Evolutionary conservation across 495 filamentous ascomycete genomes (phyloP).

Genomic region (Trichoderma gamsii): DNA sequence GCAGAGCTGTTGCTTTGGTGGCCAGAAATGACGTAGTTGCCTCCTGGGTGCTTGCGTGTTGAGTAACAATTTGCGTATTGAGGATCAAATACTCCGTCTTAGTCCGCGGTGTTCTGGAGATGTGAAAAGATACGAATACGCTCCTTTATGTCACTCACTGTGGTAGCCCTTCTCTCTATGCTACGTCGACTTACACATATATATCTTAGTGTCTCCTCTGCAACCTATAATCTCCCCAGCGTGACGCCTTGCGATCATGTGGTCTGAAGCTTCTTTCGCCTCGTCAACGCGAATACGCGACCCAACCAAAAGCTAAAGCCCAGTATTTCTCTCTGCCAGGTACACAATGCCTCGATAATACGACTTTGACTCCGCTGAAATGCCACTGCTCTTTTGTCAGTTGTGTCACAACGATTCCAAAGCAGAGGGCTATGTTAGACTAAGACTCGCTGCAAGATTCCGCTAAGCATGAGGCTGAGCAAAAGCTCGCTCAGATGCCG

Average conservation of each 20-base stretch:
- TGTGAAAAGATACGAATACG: too few relatives aligned
- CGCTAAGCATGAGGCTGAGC: constrained; percentile 1
- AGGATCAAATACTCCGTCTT: too few relatives aligned
- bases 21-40: neutral
- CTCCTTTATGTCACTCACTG: neutral
- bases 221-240: constrained; percentile 28
- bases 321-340: constrained; percentile 27
- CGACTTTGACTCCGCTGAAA: constrained; percentile 24
- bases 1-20: neutral
- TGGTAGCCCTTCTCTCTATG: neutral
- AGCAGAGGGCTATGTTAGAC: neutral
- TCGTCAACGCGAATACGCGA: constrained; percentile 25
- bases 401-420: neutral
- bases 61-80: too few relatives aligned
- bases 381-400: constrained; percentile 22
- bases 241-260: constrained; percentile 29
- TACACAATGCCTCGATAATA: constrained; percentile 28
- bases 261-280: constrained; percentile 25
- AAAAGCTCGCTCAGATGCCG: constrained; percentile 5
- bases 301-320: constrained; percentile 23
- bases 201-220: neutral
- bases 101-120: too few relatives aligned
- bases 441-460: constrained; percentile 8
- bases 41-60: neutral
- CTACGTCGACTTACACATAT: neutral